A percentile compares a stretch with the other conserved stretches of the same genome.
These are phyloP conservation scores for Effrenium voratum DNA, from an alignment of 73 alveolate genomes.

Conservation along the genomic window DNA sequence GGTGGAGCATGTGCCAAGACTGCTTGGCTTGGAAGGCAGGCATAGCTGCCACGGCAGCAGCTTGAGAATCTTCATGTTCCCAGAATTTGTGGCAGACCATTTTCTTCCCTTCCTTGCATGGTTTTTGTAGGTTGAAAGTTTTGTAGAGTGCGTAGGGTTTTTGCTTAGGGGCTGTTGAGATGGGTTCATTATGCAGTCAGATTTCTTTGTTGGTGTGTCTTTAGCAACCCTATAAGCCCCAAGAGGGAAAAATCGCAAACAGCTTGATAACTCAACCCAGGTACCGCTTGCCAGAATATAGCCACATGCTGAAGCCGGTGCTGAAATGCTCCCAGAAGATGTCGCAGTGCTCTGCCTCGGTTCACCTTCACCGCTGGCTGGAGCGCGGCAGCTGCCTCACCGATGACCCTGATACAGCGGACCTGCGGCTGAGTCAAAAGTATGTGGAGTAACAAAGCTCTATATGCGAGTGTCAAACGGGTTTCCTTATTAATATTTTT, in stretches of 20 bases:
- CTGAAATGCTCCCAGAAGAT: constrained; percentile 78
- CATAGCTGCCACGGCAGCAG: constrained; percentile 79
- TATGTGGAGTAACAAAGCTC: too few relatives aligned
- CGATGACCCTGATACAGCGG: constrained; percentile 31
- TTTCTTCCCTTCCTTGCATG: neutral
- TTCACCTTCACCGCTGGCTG: constrained; percentile 83
- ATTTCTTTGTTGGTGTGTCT: too few relatives aligned
- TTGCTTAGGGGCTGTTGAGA: too few relatives aligned
- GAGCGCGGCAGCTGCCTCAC: constrained; percentile 71
- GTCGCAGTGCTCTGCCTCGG: constrained; percentile 76
- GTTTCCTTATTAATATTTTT: too few relatives aligned
- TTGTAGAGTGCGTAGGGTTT: too few relatives aligned
- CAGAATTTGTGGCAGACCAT: neutral
- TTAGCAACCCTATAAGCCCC: too few relatives aligned
- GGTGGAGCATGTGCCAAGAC: constrained; percentile 52
- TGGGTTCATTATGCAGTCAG: too few relatives aligned
- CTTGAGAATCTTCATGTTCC: constrained; percentile 56
- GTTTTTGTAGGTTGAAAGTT: too few relatives aligned
- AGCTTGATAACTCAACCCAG: too few relatives aligned
- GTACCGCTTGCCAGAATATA: constrained; percentile 44
- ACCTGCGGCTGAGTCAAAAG: too few relatives aligned
- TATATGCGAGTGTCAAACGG: too few relatives aligned
- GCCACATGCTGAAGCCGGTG: constrained; percentile 73
- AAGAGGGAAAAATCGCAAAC: too few relatives aligned
- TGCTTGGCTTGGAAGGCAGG: constrained; percentile 59